Conservation (phyloP, 2,329 filamentous ascomycete species). For the Sclerotinia glacialis region DNA sequence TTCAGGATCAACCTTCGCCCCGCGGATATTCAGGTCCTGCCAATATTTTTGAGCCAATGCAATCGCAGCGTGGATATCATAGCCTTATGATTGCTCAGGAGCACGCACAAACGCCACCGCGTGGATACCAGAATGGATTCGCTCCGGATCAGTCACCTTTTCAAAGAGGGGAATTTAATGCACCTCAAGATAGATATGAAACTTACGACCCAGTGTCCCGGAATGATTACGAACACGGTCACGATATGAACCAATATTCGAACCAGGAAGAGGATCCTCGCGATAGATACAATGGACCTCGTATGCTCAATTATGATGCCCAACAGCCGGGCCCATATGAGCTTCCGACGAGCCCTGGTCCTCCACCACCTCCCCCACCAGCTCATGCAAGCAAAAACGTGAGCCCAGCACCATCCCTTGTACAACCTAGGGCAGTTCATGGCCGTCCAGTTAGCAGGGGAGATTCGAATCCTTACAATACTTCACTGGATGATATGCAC, state of each 20-base stretch:
- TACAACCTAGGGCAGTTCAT: constrained; percentile 10
- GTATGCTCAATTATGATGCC: constrained; percentile 34
- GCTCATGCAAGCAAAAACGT: constrained; percentile 35
- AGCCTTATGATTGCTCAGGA: constrained; percentile 31
- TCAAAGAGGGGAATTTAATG: constrained; percentile 48
- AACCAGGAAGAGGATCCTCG: constrained; percentile 24
- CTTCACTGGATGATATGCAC: constrained; percentile 29
- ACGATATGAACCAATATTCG: constrained; percentile 22
- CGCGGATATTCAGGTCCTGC: constrained; percentile 41
- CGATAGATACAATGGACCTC: constrained; percentile 30
- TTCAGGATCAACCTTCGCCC: constrained; percentile 48
- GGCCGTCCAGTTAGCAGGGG: constrained; percentile 16
- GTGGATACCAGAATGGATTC: constrained; percentile 47
- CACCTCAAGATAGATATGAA: constrained; percentile 34
- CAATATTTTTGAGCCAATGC: constrained; percentile 44
- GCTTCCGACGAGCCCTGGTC: constrained; percentile 38
- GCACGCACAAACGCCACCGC: constrained; percentile 47
- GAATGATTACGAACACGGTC: constrained; percentile 32
- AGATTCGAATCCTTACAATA: constrained; percentile 29
- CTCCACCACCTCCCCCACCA: constrained; percentile 40
- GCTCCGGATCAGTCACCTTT: constrained; percentile 53
- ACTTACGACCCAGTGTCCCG: constrained; percentile 32
- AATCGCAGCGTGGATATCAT: constrained; percentile 44
- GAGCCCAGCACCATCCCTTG: constrained; percentile 29
- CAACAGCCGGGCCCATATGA: constrained; percentile 34